These are phyloP conservation scores for Paxillus ammoniavirescens DNA, from an alignment of 768 basidiomycete species.

Conservation along the genomic window DNA sequence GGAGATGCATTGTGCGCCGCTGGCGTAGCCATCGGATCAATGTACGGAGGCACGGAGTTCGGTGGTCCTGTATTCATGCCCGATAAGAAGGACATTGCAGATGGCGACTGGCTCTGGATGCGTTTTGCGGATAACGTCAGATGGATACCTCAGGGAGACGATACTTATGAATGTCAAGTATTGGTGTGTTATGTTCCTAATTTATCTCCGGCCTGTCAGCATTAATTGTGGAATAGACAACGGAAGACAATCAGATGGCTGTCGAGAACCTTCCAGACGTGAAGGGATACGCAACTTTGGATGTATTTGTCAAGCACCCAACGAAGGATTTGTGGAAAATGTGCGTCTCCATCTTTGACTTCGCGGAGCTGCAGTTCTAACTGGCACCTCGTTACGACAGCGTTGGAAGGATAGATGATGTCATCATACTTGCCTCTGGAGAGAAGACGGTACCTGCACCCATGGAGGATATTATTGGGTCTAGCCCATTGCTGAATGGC, in stretches of 20 bases:
- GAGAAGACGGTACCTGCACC: conserved; percentile 33
- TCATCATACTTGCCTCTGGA: conserved; percentile 28
- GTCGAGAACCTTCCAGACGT: conserved; percentile 3
- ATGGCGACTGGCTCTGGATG: not conserved
- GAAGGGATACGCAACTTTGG: conserved; percentile 37
- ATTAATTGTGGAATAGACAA: not conserved
- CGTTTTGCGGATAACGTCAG: too few relatives aligned
- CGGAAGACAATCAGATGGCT: not conserved
- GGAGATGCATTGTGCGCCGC: too few relatives aligned
- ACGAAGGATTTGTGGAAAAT: conserved; percentile 24
- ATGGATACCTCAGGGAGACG: too few relatives aligned
- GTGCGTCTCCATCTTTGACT: too few relatives aligned
- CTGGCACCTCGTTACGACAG: conserved; percentile 13
- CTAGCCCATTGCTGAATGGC: conserved; percentile 17
- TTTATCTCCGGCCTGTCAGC: not conserved
- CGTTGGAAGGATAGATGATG: conserved; percentile 37
- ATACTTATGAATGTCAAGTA: too few relatives aligned
- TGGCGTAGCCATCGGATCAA: too few relatives aligned
- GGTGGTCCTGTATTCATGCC: conserved; percentile 7
- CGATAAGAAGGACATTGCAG: conserved; percentile 3
- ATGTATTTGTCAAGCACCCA: conserved; percentile 44
- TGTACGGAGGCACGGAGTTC: conserved; percentile 5
- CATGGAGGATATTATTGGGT: conserved; percentile 24
- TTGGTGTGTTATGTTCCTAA: too few relatives aligned
- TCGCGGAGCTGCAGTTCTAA: not conserved